A percentile compares a stretch with the other conserved stretches of the same genome.
Conservation (phyloP, 768 basidiomycete genomes). For the Coprinopsis strossmayeri region DNA sequence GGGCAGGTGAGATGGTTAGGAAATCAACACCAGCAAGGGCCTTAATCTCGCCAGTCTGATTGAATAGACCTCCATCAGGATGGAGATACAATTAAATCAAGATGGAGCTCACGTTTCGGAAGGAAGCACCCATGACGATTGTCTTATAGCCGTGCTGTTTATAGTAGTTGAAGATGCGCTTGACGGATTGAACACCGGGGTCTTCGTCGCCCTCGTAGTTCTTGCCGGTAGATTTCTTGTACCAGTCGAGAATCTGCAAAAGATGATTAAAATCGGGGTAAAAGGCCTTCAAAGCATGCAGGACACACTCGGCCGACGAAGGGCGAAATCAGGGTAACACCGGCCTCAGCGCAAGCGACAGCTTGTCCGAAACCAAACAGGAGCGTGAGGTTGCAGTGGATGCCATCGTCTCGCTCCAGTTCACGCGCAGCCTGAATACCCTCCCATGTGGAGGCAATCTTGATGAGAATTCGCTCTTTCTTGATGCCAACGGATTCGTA, state of each 20-base stretch:
- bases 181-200: constrained; percentile 93
- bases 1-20: constrained; percentile 87
- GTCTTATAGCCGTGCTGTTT: constrained; percentile 98
- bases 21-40: constrained; percentile 95
- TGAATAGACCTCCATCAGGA: too few species aligned
- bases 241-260: constrained; percentile 92
- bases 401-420: constrained; percentile 86
- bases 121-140: constrained; percentile 99
- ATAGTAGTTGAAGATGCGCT: constrained; percentile 99
- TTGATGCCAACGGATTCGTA: constrained; percentile 92
- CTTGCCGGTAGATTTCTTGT: constrained; percentile 90
- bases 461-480: constrained; percentile 95
- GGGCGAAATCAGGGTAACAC: constrained; percentile 97
- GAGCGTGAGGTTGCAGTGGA: constrained; percentile 99
- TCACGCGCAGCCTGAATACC: constrained; percentile 98
- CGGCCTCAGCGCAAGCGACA: constrained; percentile 97
- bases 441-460: constrained; percentile 99
- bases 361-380: constrained; percentile 99
- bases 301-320: constrained; percentile 91
- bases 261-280: constrained; percentile 7
- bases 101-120: constrained; percentile 78
- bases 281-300: constrained; percentile 12
- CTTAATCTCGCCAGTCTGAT: constrained; percentile 92
- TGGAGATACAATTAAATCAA: too few species aligned
- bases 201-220: constrained; percentile 87